These are phyloP conservation scores for Rosa persica DNA, from an alignment of 306 rosid species.

Conservation along the genomic window DNA sequence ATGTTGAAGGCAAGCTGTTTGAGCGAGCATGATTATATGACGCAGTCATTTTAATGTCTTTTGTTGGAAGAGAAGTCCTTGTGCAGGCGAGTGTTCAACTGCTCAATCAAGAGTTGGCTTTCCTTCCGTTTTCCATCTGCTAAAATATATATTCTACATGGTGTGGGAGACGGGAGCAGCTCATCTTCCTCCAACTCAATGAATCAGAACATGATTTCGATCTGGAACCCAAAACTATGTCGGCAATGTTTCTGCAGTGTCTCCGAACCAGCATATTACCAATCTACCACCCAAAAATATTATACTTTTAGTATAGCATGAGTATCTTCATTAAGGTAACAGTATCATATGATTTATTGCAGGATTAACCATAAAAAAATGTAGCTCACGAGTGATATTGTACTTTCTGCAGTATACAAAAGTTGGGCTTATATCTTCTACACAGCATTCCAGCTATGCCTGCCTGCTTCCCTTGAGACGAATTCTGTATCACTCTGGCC, in stretches of 20 bases:
- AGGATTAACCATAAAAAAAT: not conserved
- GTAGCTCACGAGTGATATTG: too few species aligned
- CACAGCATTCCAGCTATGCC: not conserved
- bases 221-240: conserved; percentile 13
- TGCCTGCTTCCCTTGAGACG: not conserved
- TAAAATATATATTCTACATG: conserved; percentile 15
- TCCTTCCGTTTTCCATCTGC: conserved; percentile 1
- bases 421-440: not conserved
- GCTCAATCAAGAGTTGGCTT: not conserved
- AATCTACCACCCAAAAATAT: too few species aligned
- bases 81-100: conserved; percentile 1
- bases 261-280: too few species aligned
- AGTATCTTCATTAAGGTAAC: too few species aligned
- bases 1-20: conserved; percentile 32
- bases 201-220: not conserved
- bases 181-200: conserved; percentile 2
- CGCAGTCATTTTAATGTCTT: conserved; percentile 16
- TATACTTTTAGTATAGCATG: too few species aligned
- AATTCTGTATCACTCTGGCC: not conserved
- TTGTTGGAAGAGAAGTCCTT: not conserved
- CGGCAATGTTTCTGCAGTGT: conserved; percentile 28
- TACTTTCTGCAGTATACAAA: not conserved
- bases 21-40: conserved; percentile 20
- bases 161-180: not conserved
- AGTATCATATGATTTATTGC: not conserved